Evolutionary conservation across 768 basidiomycete species (phyloP).

Genomic region (Tricholoma sp.): DNA sequence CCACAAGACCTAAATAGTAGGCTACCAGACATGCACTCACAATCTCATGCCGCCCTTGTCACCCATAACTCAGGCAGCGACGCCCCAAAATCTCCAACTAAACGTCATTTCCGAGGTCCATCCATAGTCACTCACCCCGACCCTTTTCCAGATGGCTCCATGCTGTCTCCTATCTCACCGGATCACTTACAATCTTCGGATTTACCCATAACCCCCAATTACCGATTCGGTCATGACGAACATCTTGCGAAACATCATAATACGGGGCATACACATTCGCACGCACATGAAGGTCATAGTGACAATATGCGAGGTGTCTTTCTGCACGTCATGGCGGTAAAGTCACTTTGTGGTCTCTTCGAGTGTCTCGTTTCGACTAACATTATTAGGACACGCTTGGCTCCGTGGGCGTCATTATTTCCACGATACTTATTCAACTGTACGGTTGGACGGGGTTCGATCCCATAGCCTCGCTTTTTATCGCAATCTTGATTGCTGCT

Average conservation of each 20-base stretch:
- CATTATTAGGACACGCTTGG: constrained; percentile 79
- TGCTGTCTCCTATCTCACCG: constrained; percentile 18
- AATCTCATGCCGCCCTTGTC: constrained; percentile 16
- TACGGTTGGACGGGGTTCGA: constrained; percentile 99
- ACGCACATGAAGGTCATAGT: constrained; percentile 77
- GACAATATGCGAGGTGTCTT: constrained; percentile 99
- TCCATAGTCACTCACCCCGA: constrained; percentile 32
- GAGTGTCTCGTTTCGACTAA: neutral
- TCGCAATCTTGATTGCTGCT: constrained; percentile 90
- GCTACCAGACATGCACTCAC: constrained; percentile 22
- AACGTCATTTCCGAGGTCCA: constrained; percentile 35
- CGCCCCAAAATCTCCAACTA: constrained; percentile 17
- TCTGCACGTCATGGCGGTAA: constrained; percentile 91
- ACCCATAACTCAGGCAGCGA: constrained; percentile 10
- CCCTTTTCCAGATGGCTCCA: constrained; percentile 10
- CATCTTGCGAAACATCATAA: constrained; percentile 46
- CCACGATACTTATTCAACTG: constrained; percentile 89
- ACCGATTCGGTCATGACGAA: constrained; percentile 48
- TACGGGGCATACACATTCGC: constrained; percentile 40
- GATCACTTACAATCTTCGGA: constrained; percentile 15
- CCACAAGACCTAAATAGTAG: constrained; percentile 19
- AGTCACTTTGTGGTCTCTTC: constrained; percentile 16
- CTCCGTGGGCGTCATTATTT: constrained; percentile 96
- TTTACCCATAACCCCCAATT: constrained; percentile 59
- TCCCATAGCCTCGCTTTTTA: constrained; percentile 95